Percentiles rank a stretch among this genome's conserved stretches.
These are phyloP conservation scores for Penicillium daleae DNA, from an alignment of 495 filamentous ascomycete species.

Conservation along the genomic window DNA sequence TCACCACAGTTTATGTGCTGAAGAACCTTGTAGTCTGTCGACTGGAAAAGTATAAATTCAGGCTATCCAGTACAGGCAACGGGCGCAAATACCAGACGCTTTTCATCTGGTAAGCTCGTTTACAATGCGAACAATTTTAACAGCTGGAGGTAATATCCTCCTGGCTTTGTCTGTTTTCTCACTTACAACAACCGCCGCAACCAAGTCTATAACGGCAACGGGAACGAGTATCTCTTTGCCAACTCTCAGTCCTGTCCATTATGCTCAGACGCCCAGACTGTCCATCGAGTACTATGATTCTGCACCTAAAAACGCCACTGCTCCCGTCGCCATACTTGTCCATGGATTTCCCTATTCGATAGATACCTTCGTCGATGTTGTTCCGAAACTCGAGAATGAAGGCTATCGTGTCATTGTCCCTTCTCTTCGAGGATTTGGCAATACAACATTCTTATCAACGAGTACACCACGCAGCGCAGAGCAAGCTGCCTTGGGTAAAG, in stretches of 20 bases:
- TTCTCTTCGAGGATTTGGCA: constrained; percentile 29
- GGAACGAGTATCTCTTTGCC: neutral
- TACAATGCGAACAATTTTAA: neutral
- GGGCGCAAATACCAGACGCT: neutral
- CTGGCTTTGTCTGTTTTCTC: neutral
- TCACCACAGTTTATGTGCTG: too few species aligned
- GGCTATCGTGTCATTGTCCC: constrained; percentile 34
- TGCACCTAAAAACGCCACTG: neutral
- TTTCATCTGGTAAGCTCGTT: neutral
- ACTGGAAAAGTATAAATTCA: neutral
- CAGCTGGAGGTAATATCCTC: neutral
- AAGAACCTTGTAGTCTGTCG: neutral
- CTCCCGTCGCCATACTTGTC: neutral
- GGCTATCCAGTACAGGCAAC: too few species aligned
- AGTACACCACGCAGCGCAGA: neutral
- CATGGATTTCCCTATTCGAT: neutral
- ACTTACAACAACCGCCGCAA: neutral
- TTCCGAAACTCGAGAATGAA: constrained; percentile 19
- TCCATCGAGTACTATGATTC: neutral
- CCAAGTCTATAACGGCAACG: neutral
- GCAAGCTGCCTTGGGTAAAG: neutral
- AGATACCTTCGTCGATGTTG: constrained; percentile 10
- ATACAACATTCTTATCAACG: constrained; percentile 25
- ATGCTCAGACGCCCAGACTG: neutral
- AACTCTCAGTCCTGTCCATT: neutral